Percentiles rank a stretch among this genome's conserved stretches.
These are phyloP conservation scores for Backusella westeae DNA, from an alignment of 192 early-diverging fungal species.

Conservation along the genomic window DNA sequence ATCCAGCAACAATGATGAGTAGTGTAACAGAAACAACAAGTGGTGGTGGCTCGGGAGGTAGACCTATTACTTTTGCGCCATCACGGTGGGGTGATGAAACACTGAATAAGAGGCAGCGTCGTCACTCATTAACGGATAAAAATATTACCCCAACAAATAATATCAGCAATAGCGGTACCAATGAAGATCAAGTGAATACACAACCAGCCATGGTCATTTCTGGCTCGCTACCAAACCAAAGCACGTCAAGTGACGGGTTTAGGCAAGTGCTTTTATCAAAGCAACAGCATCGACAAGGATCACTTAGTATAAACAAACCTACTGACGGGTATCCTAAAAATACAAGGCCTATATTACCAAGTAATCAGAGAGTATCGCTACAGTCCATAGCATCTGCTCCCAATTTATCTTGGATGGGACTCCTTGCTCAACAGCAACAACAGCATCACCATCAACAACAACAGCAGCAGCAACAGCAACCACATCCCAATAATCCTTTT, in stretches of 20 bases:
- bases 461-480: neutral
- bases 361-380: neutral
- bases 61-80: constrained; percentile 13
- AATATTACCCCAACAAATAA: neutral
- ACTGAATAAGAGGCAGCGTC: constrained; percentile 11
- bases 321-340: neutral
- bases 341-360: neutral
- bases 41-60: constrained; percentile 3
- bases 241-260: neutral
- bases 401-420: constrained; percentile 19
- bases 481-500: neutral
- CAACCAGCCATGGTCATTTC: constrained; percentile 8
- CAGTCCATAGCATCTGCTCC: constrained; percentile 9
- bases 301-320: neutral
- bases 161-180: neutral
- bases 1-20: neutral
- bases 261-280: constrained; percentile 11
- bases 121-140: constrained; percentile 16
- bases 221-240: constrained; percentile 7
- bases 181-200: neutral
- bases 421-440: constrained; percentile 8
- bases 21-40: constrained; percentile 3
- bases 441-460: neutral
- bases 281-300: neutral
- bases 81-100: neutral